Base-by-base conservation (phyloP, 106 monocot species). In the Dendrobium nobile region DNA sequence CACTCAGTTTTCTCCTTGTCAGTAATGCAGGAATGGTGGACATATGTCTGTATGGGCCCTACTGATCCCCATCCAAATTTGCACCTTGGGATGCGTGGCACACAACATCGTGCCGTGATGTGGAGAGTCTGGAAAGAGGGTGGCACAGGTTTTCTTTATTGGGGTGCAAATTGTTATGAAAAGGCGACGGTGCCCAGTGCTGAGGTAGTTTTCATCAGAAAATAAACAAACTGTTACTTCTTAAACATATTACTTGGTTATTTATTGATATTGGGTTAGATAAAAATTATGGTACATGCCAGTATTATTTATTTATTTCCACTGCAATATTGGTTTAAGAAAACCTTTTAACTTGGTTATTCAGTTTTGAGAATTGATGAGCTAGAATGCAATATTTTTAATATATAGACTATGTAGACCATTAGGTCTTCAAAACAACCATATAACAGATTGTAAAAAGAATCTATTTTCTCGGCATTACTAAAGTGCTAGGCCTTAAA, bases 81-180 rank as follows among this genome's bases (percentile, higher is more conserved):
- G 95, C 98, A 98, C 82, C 88, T 98, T 76, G 98, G 98, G 40
- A 98, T 98, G 98, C 92, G 95, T 83, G 98, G 98, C 56, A 91
- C 98, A 58, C 98, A 98, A 79, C 94, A 95, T 78, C 92, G 98
- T 76, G 95, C 95, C 18, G 98, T 98, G 26, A 92, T 98, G 95
- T 98, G 98, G 98, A 92, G 95, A 84, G 98, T 98, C 11, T 98
- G 94, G 94, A 98, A 98, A 88, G 98, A 98, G 86, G 94, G 98
- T 42, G 89, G 91, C n/a, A 92, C 92, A 41, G 98, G 98, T 7
- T 98, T 98, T 80, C 89, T 98, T 20, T 98, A 98, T 80, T 98
- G 98, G 98, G 98, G 98, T 81, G 88, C 95, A 22, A 98, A 98
- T 74, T 98, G 98, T 77, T 98, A 98, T 77, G 98, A 98, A 81